These are phyloP conservation scores for Phytopythium kandeliae DNA, from an alignment of 352 stramenopile species.

Conservation along the genomic window DNA sequence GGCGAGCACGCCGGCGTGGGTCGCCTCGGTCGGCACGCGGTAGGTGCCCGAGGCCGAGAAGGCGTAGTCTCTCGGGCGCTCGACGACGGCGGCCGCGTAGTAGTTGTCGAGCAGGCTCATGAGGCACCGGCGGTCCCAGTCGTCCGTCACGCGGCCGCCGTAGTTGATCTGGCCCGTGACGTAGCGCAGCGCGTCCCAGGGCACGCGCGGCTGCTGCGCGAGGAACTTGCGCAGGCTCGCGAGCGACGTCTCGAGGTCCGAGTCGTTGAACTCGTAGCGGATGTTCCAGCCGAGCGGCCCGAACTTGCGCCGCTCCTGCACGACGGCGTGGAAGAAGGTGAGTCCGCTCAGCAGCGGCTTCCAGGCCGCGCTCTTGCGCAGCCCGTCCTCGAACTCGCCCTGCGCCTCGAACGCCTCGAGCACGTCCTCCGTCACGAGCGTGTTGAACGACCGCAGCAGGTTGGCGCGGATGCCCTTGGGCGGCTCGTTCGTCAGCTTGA, in stretches of 20 bases:
- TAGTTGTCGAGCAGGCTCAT: conserved; percentile 93
- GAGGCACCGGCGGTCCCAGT: conserved; percentile 92
- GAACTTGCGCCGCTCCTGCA: conserved; percentile 94
- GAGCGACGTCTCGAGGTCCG: conserved; percentile 92
- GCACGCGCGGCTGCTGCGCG: conserved; percentile 85
- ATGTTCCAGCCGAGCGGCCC: conserved; percentile 95
- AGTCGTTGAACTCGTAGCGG: conserved; percentile 95
- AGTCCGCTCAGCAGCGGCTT: conserved; percentile 88
- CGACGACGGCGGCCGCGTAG: conserved; percentile 83
- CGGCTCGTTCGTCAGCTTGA: conserved; percentile 92
- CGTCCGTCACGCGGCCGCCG: conserved; percentile 93
- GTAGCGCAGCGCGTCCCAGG: conserved; percentile 92
- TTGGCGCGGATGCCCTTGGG: conserved; percentile 90
- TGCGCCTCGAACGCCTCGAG: conserved; percentile 48
- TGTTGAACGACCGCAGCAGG: conserved; percentile 85
- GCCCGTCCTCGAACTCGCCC: conserved; percentile 54
- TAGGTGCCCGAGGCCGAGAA: conserved; percentile 90
- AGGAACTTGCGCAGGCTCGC: conserved; percentile 89
- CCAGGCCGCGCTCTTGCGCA: conserved; percentile 68
- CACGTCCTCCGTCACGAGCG: conserved; percentile 75
- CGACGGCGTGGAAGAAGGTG: conserved; percentile 93
- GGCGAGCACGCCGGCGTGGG: conserved; percentile 44
- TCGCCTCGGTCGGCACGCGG: conserved; percentile 58
- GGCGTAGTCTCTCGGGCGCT: conserved; percentile 41
- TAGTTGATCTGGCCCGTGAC: conserved; percentile 96